A percentile compares a stretch with the other conserved stretches of the same genome.
phyloP scores from a whole-genome alignment of 768 basidiomycete genomes.

The Tylopilus subfusipes region DNA sequence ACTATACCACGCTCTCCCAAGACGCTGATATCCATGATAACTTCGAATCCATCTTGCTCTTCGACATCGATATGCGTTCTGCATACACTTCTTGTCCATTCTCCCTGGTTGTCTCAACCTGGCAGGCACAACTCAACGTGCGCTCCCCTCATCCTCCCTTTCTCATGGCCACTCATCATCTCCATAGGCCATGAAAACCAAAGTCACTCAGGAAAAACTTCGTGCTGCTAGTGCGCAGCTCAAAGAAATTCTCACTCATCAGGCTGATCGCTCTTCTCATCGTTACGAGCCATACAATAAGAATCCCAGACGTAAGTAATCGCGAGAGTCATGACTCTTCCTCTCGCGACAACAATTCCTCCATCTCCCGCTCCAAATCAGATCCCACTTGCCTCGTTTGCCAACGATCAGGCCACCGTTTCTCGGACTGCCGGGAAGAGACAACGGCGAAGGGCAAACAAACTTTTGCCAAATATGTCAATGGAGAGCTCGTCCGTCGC shows the following conservation, averaged over 20 bases:
- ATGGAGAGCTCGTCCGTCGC: not conserved
- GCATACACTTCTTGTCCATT: too few relatives aligned
- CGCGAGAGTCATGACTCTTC: not conserved
- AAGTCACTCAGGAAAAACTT: too few relatives aligned
- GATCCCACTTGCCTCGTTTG: not conserved
- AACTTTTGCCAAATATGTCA: not conserved
- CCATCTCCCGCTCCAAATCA: not conserved
- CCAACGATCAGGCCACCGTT: not conserved
- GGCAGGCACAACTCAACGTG: too few relatives aligned
- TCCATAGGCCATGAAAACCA: too few relatives aligned
- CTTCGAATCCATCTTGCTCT: too few relatives aligned
- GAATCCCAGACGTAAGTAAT: not conserved
- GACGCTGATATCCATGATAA: not conserved
- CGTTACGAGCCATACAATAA: not conserved
- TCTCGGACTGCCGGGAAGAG: slow-evolving; percentile 1
- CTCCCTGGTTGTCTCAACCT: too few relatives aligned
- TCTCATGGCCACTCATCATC: too few relatives aligned
- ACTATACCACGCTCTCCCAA: not conserved
- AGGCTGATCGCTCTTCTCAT: too few relatives aligned
- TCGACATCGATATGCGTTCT: too few relatives aligned
- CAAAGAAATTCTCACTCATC: too few relatives aligned
- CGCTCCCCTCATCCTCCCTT: too few relatives aligned
- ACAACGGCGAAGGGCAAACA: not conserved
- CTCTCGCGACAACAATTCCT: not conserved
- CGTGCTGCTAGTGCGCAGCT: too few relatives aligned